These are phyloP conservation scores for Tetrahymena thermophila DNA, from an alignment of 73 alveolate species.

Conservation along the genomic window DNA sequence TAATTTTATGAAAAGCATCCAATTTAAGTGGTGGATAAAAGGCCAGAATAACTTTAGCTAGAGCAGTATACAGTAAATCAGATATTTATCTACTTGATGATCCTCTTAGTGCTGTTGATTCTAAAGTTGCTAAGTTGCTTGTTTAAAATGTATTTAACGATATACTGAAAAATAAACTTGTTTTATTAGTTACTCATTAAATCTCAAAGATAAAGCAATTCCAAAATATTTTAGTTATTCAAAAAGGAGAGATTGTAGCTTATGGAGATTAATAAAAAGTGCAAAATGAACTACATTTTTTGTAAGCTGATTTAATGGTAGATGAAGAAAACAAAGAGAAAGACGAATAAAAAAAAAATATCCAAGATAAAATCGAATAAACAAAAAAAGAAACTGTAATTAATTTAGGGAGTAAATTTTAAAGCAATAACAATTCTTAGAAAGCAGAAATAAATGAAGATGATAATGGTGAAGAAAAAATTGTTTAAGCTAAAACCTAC, in stretches of 20 bases:
- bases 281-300: background rate
- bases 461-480: background rate
- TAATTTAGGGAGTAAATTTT: background rate
- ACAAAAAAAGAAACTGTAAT: background rate
- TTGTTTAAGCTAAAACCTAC: background rate
- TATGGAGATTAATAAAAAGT: conserved; percentile 2
- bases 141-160: background rate
- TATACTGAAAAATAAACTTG: background rate
- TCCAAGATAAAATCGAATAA: background rate
- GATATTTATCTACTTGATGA: conserved; percentile 72
- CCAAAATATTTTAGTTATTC: conserved; percentile 19
- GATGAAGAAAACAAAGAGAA: background rate
- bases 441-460: background rate
- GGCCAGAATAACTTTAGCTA: conserved; percentile 86
- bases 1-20: conserved; percentile 7
- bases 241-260: conserved; percentile 23
- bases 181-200: conserved; percentile 66
- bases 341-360: background rate
- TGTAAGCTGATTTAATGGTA: background rate
- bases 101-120: conserved; percentile 69
- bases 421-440: background rate
- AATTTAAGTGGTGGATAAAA: conserved; percentile 96
- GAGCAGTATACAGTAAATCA: conserved; percentile 77
- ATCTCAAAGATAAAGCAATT: conserved; percentile 21
- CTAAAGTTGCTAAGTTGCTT: conserved; percentile 48